A percentile compares a stretch with the other conserved stretches of the same genome.
Evolutionary conservation across 495 filamentous ascomycete genomes (phyloP).

Genomic region (Hyaloscypha finlandica): DNA sequence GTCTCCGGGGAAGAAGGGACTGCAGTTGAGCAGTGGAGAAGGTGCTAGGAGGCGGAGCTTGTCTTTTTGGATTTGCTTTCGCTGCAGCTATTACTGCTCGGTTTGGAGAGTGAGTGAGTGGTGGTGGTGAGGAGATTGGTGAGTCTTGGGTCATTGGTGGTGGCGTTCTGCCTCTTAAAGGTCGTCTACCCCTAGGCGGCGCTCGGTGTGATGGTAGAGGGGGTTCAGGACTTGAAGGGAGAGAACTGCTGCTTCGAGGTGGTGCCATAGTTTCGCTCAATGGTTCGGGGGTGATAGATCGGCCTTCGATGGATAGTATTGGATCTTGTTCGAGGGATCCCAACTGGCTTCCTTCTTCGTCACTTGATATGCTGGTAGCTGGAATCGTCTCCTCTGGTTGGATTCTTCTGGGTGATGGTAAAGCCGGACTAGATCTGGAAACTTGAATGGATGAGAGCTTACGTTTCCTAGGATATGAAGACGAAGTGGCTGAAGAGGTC

Average conservation of each 20-base stretch:
- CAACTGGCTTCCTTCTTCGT: conserved; percentile 7
- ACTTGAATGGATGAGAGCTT: conserved; percentile 37
- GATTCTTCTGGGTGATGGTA: conserved; percentile 2
- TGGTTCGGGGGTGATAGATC: conserved; percentile 35
- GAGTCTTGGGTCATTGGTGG: conserved; percentile 27
- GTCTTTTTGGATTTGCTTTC: conserved; percentile 27
- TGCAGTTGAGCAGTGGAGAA: conserved; percentile 50
- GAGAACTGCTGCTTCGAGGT: conserved; percentile 49
- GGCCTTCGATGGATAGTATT: conserved; percentile 22
- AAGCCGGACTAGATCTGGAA: conserved; percentile 25
- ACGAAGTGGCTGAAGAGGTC: conserved; percentile 18
- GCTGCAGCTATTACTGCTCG: conserved; percentile 34
- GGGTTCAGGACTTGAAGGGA: conserved; percentile 26
- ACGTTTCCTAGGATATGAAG: conserved; percentile 39
- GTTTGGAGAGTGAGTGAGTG: conserved; percentile 39
- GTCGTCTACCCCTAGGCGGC: conserved; percentile 18
- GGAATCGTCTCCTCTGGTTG: conserved; percentile 21
- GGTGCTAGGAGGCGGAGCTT: conserved; percentile 23
- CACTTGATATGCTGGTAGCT: conserved; percentile 15
- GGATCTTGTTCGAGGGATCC: conserved; percentile 5
- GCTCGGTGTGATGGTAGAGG: conserved; percentile 3
- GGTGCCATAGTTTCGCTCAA: conserved; percentile 54
- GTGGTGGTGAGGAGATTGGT: conserved; percentile 34
- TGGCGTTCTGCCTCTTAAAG: conserved; percentile 24
- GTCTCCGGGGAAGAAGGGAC: conserved; percentile 47